Base-by-base conservation (phyloP, 2,329 filamentous ascomycete species). In the Diaporthe caulivora region DNA sequence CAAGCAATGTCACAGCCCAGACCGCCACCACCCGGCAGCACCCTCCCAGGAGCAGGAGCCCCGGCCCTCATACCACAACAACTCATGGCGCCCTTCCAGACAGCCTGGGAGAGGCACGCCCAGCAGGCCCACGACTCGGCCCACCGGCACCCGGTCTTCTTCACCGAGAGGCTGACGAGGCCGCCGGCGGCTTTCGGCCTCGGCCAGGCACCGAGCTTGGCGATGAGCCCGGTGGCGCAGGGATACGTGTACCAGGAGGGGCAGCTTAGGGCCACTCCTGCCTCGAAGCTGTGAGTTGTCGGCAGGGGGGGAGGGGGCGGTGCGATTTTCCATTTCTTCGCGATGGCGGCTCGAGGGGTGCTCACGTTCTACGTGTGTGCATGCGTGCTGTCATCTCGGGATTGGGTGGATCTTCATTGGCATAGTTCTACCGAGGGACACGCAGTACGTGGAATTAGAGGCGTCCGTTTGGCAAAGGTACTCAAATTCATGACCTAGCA, bases 81-180 rank as follows among this genome's bases (percentile, higher is more conserved):
- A 1, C 67, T 69, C 29, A 69, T 75, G 26, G 65, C 64, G 31
- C 76, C 74, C 0, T 72, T 79, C 69, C 78, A 80, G 73, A 72
- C 76, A 9, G 75, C 77, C 26, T 78, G 78, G 79, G 77, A 79
- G 55, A 77, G 78, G 29, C 79, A 80, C 71, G 72, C 70, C 26
- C 44, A 51, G 1, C 75, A 53, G 8, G 44, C 78, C 7, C 88
- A 87, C 79, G 87, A 93, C 80, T 84, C 89, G 13, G 90, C 93
- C 1, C 86, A 86, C 51, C 84, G 89, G 34, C 93, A 95, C 77
- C 93, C 93, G 0, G 93, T 94, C 1, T 95, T 95, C 83, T 95
- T 95, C 83, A 93, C 92, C 0, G 85, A 89, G 40, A 86, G 87
- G 68, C 83, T 94, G 67, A 88, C 88, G 73, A 89, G 87, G 77